Conservation (phyloP, 2,329 filamentous ascomycete genomes). For the Orbilia ellipsospora region DNA sequence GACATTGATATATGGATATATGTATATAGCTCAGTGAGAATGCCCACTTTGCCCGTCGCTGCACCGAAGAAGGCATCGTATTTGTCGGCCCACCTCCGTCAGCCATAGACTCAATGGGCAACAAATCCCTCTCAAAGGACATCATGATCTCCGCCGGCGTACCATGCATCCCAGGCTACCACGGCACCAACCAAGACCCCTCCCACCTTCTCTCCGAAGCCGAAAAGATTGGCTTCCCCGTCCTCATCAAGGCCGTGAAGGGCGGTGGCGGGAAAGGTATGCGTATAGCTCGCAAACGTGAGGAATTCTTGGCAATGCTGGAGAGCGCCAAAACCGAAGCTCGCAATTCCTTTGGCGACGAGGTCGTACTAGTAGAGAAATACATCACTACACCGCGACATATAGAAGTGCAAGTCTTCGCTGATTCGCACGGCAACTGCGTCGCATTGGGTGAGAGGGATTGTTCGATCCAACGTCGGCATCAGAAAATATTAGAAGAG, state of each 20-base stretch:
- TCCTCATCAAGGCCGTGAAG: constrained; percentile 81
- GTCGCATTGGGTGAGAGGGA: constrained; percentile 89
- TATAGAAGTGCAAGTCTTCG: constrained; percentile 91
- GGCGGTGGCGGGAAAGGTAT: constrained; percentile 88
- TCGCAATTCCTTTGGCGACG: constrained; percentile 81
- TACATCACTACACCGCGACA: constrained; percentile 83
- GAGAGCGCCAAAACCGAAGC: constrained; percentile 80
- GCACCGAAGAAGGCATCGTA: constrained; percentile 86
- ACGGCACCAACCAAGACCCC: constrained; percentile 82
- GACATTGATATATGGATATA: not conserved
- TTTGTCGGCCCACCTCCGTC: constrained; percentile 85
- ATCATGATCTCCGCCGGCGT: constrained; percentile 97
- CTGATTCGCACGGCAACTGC: constrained; percentile 80
- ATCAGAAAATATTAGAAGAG: constrained; percentile 93
- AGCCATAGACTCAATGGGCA: constrained; percentile 81
- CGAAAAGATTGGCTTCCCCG: constrained; percentile 74
- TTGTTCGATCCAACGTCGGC: constrained; percentile 85
- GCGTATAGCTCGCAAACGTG: constrained; percentile 75
- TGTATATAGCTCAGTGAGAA: constrained; percentile 79
- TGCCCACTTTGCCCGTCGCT: constrained; percentile 85
- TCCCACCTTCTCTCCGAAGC: constrained; percentile 75
- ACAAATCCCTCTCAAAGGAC: constrained; percentile 84
- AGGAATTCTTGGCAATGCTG: constrained; percentile 77
- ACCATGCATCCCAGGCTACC: constrained; percentile 95
- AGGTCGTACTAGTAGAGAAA: constrained; percentile 85